These are phyloP conservation scores for Petunia axillaris DNA, from an alignment of 257 asterid genomes.

Conservation along the genomic window DNA sequence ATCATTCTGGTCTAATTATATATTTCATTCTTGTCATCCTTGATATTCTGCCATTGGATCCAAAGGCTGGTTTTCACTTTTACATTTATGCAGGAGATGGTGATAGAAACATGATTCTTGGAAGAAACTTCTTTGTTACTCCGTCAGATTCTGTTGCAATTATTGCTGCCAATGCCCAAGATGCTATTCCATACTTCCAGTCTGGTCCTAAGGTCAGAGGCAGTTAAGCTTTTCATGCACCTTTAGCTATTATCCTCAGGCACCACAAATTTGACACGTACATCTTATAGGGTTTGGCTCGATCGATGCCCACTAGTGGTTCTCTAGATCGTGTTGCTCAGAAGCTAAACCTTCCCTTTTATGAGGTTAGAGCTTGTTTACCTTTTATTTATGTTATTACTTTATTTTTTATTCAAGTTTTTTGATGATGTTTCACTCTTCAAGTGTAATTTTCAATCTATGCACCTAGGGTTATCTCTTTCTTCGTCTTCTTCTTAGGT, in stretches of 20 bases:
- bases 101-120: slow-evolving; percentile 98
- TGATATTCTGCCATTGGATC: not conserved
- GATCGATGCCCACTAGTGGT: slow-evolving; percentile 99
- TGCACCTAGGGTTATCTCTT: not conserved
- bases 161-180: slow-evolving; percentile 94
- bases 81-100: slow-evolving; percentile 79
- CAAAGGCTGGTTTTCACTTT: not conserved
- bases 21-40: not conserved
- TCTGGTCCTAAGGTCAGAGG: slow-evolving; percentile 74
- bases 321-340: slow-evolving; percentile 95
- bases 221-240: not conserved
- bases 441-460: not conserved
- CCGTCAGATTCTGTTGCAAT: slow-evolving; percentile 98
- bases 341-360: slow-evolving; percentile 78
- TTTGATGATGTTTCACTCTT: slow-evolving; percentile 16
- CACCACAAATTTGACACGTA: slow-evolving; percentile 16
- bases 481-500: slow-evolving; percentile 47
- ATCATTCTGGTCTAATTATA: not conserved
- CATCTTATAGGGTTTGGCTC: slow-evolving; percentile 81
- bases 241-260: not conserved
- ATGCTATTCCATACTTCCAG: slow-evolving; percentile 84
- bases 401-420: not conserved
- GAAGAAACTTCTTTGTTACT: slow-evolving; percentile 85
- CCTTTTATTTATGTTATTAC: not conserved
- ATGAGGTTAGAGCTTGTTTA: slow-evolving; percentile 56